Base-by-base conservation (phyloP, 371 early-diverging fungal species). In the Syncephalastrum sp. region DNA sequence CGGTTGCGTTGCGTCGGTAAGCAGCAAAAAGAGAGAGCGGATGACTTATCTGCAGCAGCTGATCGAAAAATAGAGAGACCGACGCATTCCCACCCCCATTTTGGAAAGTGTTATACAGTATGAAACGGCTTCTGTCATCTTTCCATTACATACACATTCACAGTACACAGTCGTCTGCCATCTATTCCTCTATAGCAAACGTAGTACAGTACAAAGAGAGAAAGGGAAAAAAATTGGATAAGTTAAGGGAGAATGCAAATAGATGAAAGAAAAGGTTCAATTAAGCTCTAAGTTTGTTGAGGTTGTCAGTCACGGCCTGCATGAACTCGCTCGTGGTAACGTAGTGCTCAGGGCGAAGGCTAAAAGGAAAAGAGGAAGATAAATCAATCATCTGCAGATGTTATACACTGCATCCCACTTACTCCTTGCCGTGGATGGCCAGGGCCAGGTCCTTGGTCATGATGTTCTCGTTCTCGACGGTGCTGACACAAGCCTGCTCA, bases 371-470 rank as follows among this genome's bases (percentile, higher is more conserved):
- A 24, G 50, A 61, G 12, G 27, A 51, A 52, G 43, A 23, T 17
- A n/a, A 27, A 55, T 45, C 44, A 61, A 14, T 45, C 29, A 51
- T 41, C 15, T 25, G 15, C 7, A 56, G 13, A 29, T 7, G n/a
- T 19, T 23, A 38, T 33, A 8, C 21, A 33, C 2, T 33, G 38
- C 7, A 29, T 29, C 10, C 38, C 60, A 70, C 52, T 77, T 72
- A 74, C 74, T 74, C 60, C 59, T 83, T 85, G 64, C 93, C 95
- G 67, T 95, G 91, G 63, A 94, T 91, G 49, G 90, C 80, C 72
- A 94, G 70, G 16, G 96, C 95, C 68, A 96, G 77, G 69, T 96
- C 96, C 85, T 96, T 96, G 72, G 96, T 96, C 96, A 96, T 96
- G 44, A 87, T 75, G 46, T 83, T 83, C 42, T 83, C 83, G 59